Evolutionary conservation across 192 early-diverging fungal genomes (phyloP).

Genomic region (Coemansia aciculifera): DNA sequence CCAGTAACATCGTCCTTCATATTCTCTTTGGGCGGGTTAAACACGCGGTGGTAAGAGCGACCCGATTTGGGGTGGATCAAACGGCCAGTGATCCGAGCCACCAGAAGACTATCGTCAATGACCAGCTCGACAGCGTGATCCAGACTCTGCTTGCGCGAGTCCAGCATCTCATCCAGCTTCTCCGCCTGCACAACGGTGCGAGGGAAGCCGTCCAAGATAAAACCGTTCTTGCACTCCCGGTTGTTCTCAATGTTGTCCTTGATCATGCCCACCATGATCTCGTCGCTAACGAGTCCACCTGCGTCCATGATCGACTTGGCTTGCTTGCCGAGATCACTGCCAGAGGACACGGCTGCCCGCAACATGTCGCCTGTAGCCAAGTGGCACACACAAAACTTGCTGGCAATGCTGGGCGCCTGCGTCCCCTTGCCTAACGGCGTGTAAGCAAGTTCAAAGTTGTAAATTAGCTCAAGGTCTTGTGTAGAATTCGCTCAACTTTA

Average conservation of each 20-base stretch:
- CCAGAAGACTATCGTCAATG: conserved; percentile 92
- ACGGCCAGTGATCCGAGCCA: conserved; percentile 94
- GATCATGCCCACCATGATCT: conserved; percentile 98
- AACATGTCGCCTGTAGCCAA: conserved; percentile 99
- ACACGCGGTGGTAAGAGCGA: conserved; percentile 95
- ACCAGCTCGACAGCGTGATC: conserved; percentile 90
- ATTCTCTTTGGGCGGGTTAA: conserved; percentile 89
- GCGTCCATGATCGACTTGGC: conserved; percentile 99
- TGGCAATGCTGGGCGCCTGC: conserved; percentile 95
- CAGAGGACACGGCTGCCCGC: conserved; percentile 89
- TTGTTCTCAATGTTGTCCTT: conserved; percentile 94
- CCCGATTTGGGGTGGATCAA: conserved; percentile 93
- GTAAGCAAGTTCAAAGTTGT: conserved; percentile 18
- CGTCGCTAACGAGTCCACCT: conserved; percentile 95
- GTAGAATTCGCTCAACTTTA: neutral
- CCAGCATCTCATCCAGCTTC: conserved; percentile 97
- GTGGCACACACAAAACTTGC: conserved; percentile 94
- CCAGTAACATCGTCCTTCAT: conserved; percentile 96
- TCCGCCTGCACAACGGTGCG: conserved; percentile 97
- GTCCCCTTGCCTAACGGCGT: conserved; percentile 75
- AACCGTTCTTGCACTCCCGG: conserved; percentile 94
- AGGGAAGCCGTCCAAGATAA: conserved; percentile 99
- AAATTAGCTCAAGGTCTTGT: neutral
- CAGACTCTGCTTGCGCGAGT: conserved; percentile 72
- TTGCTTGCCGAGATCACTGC: conserved; percentile 88